Evolutionary conservation across 768 basidiomycete species (phyloP), one percentile per base, ranked within the genome.

Genomic region (Multifurca ochricompacta): DNA sequence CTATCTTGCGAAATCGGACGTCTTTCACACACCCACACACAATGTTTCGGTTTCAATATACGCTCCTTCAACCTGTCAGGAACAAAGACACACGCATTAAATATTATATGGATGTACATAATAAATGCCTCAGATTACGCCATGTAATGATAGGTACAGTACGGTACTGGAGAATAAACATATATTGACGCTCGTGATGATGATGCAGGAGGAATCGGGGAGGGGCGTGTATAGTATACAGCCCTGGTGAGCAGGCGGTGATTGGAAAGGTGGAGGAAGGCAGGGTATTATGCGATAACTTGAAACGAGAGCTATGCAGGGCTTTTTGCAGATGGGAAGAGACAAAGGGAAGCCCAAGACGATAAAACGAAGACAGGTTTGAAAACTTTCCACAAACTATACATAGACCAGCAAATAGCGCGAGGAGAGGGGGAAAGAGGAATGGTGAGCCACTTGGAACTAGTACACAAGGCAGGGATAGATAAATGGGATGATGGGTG

Each of bases 91-190:
- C 21, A 18, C 41, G n/a, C 48, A 41, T 30, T 32, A 51, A 35
- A 21, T 23, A 57, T 52, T 57, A 57, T 57, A 51, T 34, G 35
- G 32, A 32, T 46, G 51, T 56, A 52, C 37, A 56, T 51, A 52
- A 56, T 51, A 52, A 36, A 19, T 52, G 31, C 37, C 55, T 31
- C 37, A 27, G 13, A 57, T 52, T 57, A 52, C 51, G 45, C 56
- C 50, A 52, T 57, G 50, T 57, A 57, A 39, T 52, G 47, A 42
- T 46, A 57, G 44, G 51, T 36, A 52, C 39, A 52, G 51, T 57
- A 48, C 5, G 31, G 39, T 47, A 34, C 56, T 31, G 31, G 19
- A 35, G 56, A 57, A 57, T 57, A 57, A 57, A 57, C 56, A 57
- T 57, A 57, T 48, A 47, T 48, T 47, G 50, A 46, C 50, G 36